Evolutionary conservation across 1,284 basidiomycete species (phyloP).

Genomic region (Ceratobasidium sp.): DNA sequence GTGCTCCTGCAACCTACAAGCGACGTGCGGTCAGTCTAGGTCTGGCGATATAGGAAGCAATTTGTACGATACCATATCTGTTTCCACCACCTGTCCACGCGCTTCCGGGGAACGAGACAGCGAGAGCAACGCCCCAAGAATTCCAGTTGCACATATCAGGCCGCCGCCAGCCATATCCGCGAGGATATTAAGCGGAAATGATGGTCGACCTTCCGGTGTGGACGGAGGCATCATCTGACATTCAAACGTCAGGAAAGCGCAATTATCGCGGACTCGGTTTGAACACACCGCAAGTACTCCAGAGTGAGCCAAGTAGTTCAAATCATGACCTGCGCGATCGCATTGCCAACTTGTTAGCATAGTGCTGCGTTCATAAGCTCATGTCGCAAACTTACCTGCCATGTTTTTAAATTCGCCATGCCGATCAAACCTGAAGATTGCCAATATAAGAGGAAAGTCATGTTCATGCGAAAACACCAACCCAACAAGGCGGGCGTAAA

Average conservation of each 20-base stretch:
- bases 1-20: slow-evolving; percentile 73
- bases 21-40: too few species aligned
- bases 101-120: slow-evolving; percentile 62
- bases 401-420: slow-evolving; percentile 29
- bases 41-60: too few species aligned
- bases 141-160: slow-evolving; percentile 72
- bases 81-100: slow-evolving; percentile 76
- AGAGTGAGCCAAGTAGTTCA: slow-evolving; percentile 85
- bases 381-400: neutral
- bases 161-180: slow-evolving; percentile 81
- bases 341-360: neutral
- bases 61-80: slow-evolving; percentile 68
- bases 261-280: neutral
- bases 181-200: slow-evolving; percentile 76
- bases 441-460: neutral
- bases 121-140: slow-evolving; percentile 71
- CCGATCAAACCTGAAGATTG: slow-evolving; percentile 13
- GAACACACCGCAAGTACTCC: slow-evolving; percentile 61
- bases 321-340: slow-evolving; percentile 68
- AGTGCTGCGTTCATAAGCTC: too few species aligned
- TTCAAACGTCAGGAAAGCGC: neutral
- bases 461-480: slow-evolving; percentile 51
- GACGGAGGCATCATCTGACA: slow-evolving; percentile 71
- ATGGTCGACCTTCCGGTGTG: slow-evolving; percentile 61
- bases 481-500: slow-evolving; percentile 73